Percentiles rank a stretch among this genome's conserved stretches.
Evolutionary conservation across 345 rosid species (phyloP).

Genomic region (Salix arbutifolia): DNA sequence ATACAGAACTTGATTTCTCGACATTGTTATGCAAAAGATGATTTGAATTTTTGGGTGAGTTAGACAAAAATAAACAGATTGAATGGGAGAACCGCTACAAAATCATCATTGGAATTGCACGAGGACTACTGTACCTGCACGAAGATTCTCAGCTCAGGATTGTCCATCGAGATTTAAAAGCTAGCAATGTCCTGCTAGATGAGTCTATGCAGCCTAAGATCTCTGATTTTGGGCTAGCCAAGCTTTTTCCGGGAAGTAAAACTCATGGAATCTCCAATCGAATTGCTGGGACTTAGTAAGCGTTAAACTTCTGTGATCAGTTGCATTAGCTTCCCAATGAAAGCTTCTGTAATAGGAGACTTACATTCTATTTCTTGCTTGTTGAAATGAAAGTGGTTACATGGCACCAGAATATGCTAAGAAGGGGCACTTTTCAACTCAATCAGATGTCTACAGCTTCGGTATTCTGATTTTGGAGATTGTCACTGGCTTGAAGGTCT

Average conservation of each 20-base stretch:
- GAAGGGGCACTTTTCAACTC: background rate
- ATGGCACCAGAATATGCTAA: background rate
- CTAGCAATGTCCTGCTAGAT: background rate
- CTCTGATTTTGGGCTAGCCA: constrained; percentile 3
- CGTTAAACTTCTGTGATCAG: background rate
- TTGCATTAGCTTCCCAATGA: background rate
- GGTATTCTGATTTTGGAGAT: constrained; percentile 3
- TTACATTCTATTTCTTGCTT: no score
- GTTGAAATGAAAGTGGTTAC: background rate
- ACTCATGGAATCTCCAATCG: background rate
- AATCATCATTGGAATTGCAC: constrained; percentile 2
- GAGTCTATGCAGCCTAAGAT: constrained; percentile 1
- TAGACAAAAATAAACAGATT: background rate
- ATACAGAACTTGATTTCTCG: background rate
- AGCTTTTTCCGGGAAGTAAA: background rate
- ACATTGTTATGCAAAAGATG: background rate
- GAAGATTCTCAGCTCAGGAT: constrained; percentile 4
- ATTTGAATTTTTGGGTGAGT: background rate
- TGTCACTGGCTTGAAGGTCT: background rate
- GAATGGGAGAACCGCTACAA: background rate
- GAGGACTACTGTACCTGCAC: constrained; percentile 5
- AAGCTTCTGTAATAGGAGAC: background rate
- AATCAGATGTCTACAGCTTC: background rate
- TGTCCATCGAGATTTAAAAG: background rate
- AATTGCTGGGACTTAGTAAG: constrained; percentile 5